A percentile compares a stretch with the other conserved stretches of the same genome.
phyloP scores from a whole-genome alignment of 1,139 yeast species.

The Debaryomycetaceae sp. region DNA sequence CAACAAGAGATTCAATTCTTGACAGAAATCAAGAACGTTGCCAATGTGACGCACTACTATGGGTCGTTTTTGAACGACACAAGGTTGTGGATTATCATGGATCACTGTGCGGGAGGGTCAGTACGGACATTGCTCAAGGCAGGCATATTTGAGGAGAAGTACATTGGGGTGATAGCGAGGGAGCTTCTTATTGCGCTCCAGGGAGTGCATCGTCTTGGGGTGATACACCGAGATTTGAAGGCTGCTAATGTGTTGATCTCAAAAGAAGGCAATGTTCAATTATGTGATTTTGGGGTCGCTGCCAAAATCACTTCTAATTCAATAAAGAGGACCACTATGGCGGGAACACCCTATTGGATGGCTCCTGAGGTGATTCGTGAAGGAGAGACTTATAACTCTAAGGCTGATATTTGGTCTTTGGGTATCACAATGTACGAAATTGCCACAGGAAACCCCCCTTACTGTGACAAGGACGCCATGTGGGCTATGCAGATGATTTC shows the following conservation, averaged over 20 bases:
- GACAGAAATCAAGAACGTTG: constrained; percentile 75
- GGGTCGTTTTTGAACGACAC: constrained; percentile 87
- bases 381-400: constrained; percentile 80
- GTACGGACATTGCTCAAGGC: constrained; percentile 83
- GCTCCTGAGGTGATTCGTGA: constrained; percentile 98
- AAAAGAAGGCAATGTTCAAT: constrained; percentile 82
- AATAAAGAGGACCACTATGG: constrained; percentile 86
- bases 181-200: constrained; percentile 76
- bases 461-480: constrained; percentile 90
- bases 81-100: constrained; percentile 96
- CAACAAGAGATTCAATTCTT: constrained; percentile 90
- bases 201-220: constrained; percentile 83
- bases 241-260: constrained; percentile 93
- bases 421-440: constrained; percentile 94
- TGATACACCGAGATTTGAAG: constrained; percentile 91
- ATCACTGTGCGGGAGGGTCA: constrained; percentile 95
- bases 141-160: constrained; percentile 82
- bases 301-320: constrained; percentile 83
- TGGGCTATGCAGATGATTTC: constrained; percentile 94
- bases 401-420: constrained; percentile 90
- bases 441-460: constrained; percentile 97
- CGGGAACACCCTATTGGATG: constrained; percentile 99
- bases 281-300: constrained; percentile 98
- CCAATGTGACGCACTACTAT: constrained; percentile 89
- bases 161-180: constrained; percentile 76